Evolutionary conservation across 306 rosid genomes (phyloP).

Genomic region (Leucaena leucocephala): DNA sequence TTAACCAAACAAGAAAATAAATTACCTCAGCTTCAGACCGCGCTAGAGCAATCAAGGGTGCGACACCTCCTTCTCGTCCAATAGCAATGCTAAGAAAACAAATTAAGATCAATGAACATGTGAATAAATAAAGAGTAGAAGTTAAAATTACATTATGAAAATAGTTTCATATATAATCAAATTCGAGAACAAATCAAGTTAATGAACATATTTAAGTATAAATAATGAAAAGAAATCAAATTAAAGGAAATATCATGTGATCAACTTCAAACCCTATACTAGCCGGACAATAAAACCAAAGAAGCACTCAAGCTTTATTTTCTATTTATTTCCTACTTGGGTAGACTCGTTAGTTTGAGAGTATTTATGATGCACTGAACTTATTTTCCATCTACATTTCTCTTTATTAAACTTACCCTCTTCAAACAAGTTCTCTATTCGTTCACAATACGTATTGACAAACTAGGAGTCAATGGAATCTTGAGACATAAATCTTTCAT

Average conservation of each 20-base stretch:
- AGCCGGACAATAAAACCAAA: not conserved
- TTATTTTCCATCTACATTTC: not conserved
- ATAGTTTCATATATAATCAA: not conserved
- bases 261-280: constrained; percentile 8
- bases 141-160: not conserved
- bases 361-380: not conserved
- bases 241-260: not conserved
- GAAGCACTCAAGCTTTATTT: not conserved
- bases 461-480: not conserved
- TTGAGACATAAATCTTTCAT: not conserved
- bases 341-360: not conserved
- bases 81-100: constrained; percentile 81
- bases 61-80: constrained; percentile 99
- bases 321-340: not conserved
- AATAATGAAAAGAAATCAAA: constrained; percentile 23
- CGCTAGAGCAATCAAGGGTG: constrained; percentile 93
- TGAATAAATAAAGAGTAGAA: not conserved
- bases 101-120: constrained; percentile 30
- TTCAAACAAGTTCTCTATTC: not conserved
- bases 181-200: constrained; percentile 34
- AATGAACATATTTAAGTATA: constrained; percentile 17
- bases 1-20: constrained; percentile 31
- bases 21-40: constrained; percentile 89
- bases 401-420: not conserved
- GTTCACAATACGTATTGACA: not conserved